Base-by-base conservation (phyloP, 2,329 filamentous ascomycete species). In the Fusarium pseudoanthophilum region DNA sequence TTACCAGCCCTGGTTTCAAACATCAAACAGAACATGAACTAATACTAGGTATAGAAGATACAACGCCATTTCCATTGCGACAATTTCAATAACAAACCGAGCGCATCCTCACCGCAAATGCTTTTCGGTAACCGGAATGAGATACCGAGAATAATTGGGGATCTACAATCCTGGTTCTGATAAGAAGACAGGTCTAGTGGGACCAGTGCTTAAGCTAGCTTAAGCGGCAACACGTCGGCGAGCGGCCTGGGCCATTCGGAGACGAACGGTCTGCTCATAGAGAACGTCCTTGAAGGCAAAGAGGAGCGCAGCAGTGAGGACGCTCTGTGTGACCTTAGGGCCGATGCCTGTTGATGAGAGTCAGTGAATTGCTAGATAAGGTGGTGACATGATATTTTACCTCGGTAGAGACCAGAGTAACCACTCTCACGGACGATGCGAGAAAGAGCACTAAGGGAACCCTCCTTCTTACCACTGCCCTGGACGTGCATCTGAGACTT, bases 201-300 rank as follows among this genome's bases (percentile, higher is more conserved):
- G 34, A 49, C 57, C 51, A 39, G 56, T 48, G 39, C 42, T 64
- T 52, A 32, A 61, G 59, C 58, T 64, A 68, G 40, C 46, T 71
- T 81, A 84, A 57, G 81, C 79, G 63, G 75, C 74, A 48, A 83
- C 51, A 30, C 79, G 78, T 79, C 83, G 87, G 78, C 82, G 84
- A 59, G 82, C 80, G 34, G 82, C 80, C 32, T 84, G 79, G 28
- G 79, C 77, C 64, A 83, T 81, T 60, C 93, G 87, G 37, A 94
- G 88, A 77, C 87, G 89, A 57, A 95, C 84, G 1, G 91, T 95
- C 83, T 92, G 90, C 78, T 94, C 93, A 81, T 98, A 99, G 11
- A 99, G 88, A 11, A 94, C 93, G 81, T 99, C 96, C 87, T 99
- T 99, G 86, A 99, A 98, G 4, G 95, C 96, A 81, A 99, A 99